Base-by-base conservation (phyloP, 306 rosid genomes). In the Parietaria judaica region DNA sequence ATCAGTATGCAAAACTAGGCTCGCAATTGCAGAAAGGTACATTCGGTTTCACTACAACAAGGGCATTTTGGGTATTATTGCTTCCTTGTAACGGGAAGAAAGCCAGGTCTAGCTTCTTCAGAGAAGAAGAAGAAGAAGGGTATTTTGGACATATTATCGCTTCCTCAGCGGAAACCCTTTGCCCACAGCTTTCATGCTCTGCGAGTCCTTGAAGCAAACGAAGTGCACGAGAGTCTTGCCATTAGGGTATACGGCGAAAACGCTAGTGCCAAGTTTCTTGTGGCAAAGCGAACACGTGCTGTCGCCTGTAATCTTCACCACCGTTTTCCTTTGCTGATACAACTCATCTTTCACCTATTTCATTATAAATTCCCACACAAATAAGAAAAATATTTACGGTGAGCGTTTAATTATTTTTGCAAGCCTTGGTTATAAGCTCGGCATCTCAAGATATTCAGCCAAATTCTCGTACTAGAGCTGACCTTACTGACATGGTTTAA, bases 261-360 rank as follows among this genome's bases (percentile, higher is more conserved):
- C 97, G 58, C 99, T 94, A 0, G 90, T 83, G 63, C 99, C 99
- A 62, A 94, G 73, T 76, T 94, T 94, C 89, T 94, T 94, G 68
- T 77, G 80, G 84, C 99, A 88, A 72, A 94, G 88, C 64, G 99
- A 89, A 74, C 97, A 88, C 87, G 73, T 71, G 83, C 95, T 88
- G 51, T 94, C 97, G 35, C 97, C 31, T n/a, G 88, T 82, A 56
- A 94, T 74, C 84, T 84, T 88, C 59, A 86, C 84, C 35, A 74
- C 83, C 9, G 83, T 67, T 73, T 88, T 84, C 83, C 97, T 84
- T 68, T 94, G 84, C 69, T 71, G 70, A 56, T 79, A 88, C 54
- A 94, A 89, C 60, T 84, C 97, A 48, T 88, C 95, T 72, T 80
- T 94, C 72, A 94, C 97, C 99, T 94, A 81, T 62, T 54, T 38